A percentile compares a stretch with the other conserved stretches of the same genome.
Evolutionary conservation across 345 rosid species (phyloP).

Genomic region (Eucalyptus rudis): DNA sequence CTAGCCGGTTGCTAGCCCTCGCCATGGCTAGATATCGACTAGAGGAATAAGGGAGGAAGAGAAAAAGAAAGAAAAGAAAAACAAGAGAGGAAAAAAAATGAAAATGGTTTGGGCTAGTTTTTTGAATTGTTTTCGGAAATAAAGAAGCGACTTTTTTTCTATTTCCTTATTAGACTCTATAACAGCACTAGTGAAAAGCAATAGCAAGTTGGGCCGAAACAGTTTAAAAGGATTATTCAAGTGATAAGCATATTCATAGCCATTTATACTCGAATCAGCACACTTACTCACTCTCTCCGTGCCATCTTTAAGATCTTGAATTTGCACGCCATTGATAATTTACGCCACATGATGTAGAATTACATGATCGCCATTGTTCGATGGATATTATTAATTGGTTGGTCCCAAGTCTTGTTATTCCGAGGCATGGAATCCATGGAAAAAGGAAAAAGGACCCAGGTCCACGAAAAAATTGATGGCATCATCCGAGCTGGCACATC

Average conservation of each 20-base stretch:
- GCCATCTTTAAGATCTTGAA: not conserved
- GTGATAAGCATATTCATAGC: not conserved
- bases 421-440: not conserved
- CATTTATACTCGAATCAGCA: not conserved
- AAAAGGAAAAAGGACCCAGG: not conserved
- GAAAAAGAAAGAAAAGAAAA: too few species aligned
- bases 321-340: fast-evolving
- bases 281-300: not conserved
- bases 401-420: not conserved
- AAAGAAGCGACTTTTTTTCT: fast-evolving
- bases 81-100: too few species aligned
- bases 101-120: too few species aligned
- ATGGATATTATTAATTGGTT: not conserved
- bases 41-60: too few species aligned
- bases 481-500: not conserved
- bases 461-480: not conserved
- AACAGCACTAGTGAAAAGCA: fast-evolving
- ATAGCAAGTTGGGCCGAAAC: not conserved
- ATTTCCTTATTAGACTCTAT: fast-evolving
- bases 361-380: not conserved
- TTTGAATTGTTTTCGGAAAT: too few species aligned
- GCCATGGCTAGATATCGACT: too few species aligned
- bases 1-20: fast-evolving
- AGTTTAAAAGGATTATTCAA: not conserved
- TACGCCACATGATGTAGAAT: not conserved